These are phyloP conservation scores for Liriodendron chinense DNA, from an alignment of 164 flowering plant species.

Conservation along the genomic window DNA sequence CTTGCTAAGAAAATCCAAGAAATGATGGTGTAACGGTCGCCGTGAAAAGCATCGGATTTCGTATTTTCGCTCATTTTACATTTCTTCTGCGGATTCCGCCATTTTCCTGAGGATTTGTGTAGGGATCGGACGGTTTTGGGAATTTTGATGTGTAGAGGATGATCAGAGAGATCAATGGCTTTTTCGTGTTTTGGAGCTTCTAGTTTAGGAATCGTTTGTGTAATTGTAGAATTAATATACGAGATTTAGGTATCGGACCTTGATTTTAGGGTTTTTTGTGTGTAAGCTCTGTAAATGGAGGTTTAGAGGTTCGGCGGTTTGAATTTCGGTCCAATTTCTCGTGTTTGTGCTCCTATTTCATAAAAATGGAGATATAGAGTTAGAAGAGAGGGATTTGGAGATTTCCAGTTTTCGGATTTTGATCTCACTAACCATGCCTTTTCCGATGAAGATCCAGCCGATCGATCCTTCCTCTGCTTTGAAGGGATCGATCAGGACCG, in stretches of 20 bases:
- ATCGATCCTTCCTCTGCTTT: constrained; percentile 33
- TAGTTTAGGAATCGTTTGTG: not conserved
- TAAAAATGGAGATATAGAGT: not conserved
- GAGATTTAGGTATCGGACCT: not conserved
- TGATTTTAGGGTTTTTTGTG: not conserved
- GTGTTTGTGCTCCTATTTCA: not conserved
- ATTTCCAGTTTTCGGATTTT: not conserved
- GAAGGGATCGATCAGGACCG: constrained; percentile 28
- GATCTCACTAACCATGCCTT: constrained; percentile 29
- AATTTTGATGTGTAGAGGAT: constrained; percentile 13
- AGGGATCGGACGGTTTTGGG: not conserved
- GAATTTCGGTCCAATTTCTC: not conserved
- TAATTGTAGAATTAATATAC: too few relatives aligned
- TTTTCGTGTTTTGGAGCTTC: constrained; percentile 1
- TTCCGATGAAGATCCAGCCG: constrained; percentile 91
- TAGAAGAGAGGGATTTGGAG: not conserved
- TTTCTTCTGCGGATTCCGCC: not conserved
- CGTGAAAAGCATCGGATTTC: constrained; percentile 18
- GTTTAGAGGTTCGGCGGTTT: not conserved
- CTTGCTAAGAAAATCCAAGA: constrained; percentile 11
- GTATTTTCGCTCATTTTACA: not conserved
- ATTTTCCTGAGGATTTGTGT: constrained; percentile 8
- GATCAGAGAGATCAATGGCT: constrained; percentile 1
- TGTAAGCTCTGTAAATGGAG: too few relatives aligned
- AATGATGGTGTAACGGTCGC: not conserved